phyloP scores from a whole-genome alignment of 2,329 filamentous ascomycete species.

The Exophiala alcalophila region DNA sequence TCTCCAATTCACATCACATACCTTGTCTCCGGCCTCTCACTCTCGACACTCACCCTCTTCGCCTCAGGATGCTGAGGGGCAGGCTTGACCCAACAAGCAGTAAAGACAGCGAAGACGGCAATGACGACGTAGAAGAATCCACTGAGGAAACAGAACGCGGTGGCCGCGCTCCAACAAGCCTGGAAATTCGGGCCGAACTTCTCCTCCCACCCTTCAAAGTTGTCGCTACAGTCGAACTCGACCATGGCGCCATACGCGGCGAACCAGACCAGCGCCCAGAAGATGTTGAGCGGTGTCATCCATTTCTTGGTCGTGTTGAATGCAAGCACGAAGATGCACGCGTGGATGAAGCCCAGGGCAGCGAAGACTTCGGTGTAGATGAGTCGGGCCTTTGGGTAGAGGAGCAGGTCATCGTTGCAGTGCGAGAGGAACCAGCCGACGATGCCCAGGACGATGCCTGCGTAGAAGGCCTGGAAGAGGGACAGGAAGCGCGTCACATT shows the following conservation, averaged over 20 bases:
- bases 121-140: conserved; percentile 14
- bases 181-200: conserved; percentile 3
- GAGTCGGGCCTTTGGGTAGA: conserved; percentile 15
- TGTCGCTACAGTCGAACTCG: conserved; percentile 51
- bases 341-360: conserved; percentile 3
- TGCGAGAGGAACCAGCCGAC: conserved; percentile 13
- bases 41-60: too few relatives aligned
- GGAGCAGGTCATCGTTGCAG: conserved; percentile 10
- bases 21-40: too few relatives aligned
- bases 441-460: conserved; percentile 16
- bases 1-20: too few relatives aligned
- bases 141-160: conserved; percentile 14
- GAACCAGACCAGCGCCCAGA: conserved; percentile 16
- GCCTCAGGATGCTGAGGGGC: too few relatives aligned
- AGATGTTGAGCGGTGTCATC: conserved; percentile 11
- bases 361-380: conserved; percentile 16
- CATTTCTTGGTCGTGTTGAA: conserved; percentile 6
- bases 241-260: conserved; percentile 48
- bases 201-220: conserved; percentile 10
- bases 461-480: too few relatives aligned
- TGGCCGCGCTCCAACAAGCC: conserved; percentile 12
- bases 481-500: too few relatives aligned
- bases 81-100: neutral
- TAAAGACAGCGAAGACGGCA: conserved; percentile 3
- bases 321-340: conserved; percentile 1